Evolutionary conservation across 2,329 filamentous ascomycete genomes (phyloP).

Genomic region (Fusarium chuoi): DNA sequence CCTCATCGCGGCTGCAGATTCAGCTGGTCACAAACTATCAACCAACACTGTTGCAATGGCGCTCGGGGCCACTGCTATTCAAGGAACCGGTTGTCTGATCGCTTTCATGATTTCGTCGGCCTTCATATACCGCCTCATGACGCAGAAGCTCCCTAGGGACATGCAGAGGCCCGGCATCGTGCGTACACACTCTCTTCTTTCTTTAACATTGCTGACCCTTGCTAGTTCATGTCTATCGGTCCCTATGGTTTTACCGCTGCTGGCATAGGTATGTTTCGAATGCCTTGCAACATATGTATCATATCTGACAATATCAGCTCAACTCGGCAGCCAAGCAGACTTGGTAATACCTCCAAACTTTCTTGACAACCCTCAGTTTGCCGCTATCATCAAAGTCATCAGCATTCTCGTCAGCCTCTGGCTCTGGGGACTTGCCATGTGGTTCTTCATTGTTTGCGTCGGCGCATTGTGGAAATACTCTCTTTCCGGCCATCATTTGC

Average conservation of each 20-base stretch:
- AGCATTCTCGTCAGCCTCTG: conserved; percentile 75
- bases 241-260: conserved; percentile 71
- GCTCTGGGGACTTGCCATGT: conserved; percentile 85
- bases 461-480: conserved; percentile 78
- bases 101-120: conserved; percentile 84
- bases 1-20: conserved; percentile 57
- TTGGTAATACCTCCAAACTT: conserved; percentile 57
- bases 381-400: conserved; percentile 58
- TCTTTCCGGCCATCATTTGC: conserved; percentile 65
- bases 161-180: conserved; percentile 79
- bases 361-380: conserved; percentile 54
- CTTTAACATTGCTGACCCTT: not conserved
- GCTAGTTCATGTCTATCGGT: conserved; percentile 80
- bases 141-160: conserved; percentile 83
- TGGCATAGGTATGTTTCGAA: conserved; percentile 49
- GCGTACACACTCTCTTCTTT: conserved; percentile 19
- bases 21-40: conserved; percentile 21
- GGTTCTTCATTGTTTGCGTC: conserved; percentile 86
- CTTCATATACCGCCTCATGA: conserved; percentile 89
- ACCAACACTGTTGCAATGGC: conserved; percentile 59
- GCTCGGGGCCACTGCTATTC: conserved; percentile 60
- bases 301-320: conserved; percentile 46
- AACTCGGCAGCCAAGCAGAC: conserved; percentile 56
- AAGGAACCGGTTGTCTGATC: conserved; percentile 67
- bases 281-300: not conserved